Conservation (phyloP, 2,329 filamentous ascomycete genomes). For the Lasiodiplodia sp. region DNA sequence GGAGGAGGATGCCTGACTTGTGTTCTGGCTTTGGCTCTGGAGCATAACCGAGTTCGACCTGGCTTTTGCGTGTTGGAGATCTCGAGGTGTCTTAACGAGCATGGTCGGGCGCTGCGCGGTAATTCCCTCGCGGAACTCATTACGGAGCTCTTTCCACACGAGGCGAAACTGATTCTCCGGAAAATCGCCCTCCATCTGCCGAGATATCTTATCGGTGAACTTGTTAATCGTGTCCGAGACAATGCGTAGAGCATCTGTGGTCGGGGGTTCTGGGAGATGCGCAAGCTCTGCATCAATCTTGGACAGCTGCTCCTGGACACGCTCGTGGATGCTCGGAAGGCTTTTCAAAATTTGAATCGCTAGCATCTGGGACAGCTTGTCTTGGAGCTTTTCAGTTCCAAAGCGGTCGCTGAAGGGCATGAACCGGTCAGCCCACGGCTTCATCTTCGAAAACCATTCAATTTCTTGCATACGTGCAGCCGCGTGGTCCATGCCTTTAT, state of each 20-base stretch:
- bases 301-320: constrained; percentile 57
- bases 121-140: constrained; percentile 59
- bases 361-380: constrained; percentile 56
- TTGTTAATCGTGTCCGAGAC: constrained; percentile 65
- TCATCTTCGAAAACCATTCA: constrained; percentile 55
- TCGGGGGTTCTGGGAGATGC: constrained; percentile 70
- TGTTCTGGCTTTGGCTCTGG: neutral
- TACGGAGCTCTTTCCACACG: constrained; percentile 54
- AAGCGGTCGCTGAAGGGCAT: constrained; percentile 53
- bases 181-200: constrained; percentile 61
- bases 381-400: constrained; percentile 61
- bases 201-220: constrained; percentile 64
- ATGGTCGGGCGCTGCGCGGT: constrained; percentile 40
- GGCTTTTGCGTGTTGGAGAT: neutral
- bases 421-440: constrained; percentile 57
- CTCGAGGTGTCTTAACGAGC: neutral
- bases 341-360: constrained; percentile 53
- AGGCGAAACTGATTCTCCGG: constrained; percentile 51
- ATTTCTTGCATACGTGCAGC: constrained; percentile 59
- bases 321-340: constrained; percentile 52
- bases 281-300: constrained; percentile 64
- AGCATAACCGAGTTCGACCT: neutral
- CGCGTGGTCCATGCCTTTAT: constrained; percentile 52
- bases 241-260: constrained; percentile 69
- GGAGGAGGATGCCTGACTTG: no score